Percentiles rank a stretch among this genome's conserved stretches.
Conservation (phyloP, 306 rosid species). For the Alnus rubra region DNA sequence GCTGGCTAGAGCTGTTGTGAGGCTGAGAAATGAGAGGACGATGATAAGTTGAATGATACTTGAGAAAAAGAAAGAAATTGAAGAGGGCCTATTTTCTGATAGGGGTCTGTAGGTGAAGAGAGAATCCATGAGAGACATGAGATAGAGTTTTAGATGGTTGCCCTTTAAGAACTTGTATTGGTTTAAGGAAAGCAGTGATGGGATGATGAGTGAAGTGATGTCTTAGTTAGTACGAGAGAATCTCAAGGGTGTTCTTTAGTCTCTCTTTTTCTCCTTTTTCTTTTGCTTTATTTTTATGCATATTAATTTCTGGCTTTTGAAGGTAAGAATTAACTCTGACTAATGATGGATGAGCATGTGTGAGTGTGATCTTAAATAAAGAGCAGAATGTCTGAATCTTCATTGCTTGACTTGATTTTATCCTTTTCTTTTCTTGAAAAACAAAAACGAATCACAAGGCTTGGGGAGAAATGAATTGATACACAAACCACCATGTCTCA, state of each 20-base stretch:
- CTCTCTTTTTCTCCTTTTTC: constrained; percentile 11
- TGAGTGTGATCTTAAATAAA: not conserved
- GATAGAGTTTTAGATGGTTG: constrained; percentile 18
- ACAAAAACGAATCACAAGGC: not conserved
- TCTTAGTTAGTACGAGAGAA: constrained; percentile 15
- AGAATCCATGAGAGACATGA: constrained; percentile 26
- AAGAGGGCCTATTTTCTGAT: not conserved
- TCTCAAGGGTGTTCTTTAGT: constrained; percentile 34
- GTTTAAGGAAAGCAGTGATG: not conserved
- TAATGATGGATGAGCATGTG: constrained; percentile 16
- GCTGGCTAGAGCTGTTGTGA: constrained; percentile 45
- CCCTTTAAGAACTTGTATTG: constrained; percentile 1
- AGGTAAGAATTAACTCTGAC: constrained; percentile 12
- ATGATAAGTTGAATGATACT: constrained; percentile 18
- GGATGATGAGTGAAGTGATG: constrained; percentile 35
- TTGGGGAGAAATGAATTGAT: not conserved
- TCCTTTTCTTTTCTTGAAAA: not conserved
- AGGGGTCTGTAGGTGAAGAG: constrained; percentile 12
- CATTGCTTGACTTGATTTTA: not conserved
- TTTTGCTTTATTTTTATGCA: constrained; percentile 30
- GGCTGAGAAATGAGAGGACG: constrained; percentile 27
- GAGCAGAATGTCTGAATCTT: not conserved
- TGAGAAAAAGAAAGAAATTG: constrained; percentile 23
- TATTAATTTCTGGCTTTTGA: constrained; percentile 21
- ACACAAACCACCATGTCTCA: not conserved